Conservation (phyloP, 1,284 basidiomycete genomes). For the Mycena citricolor region DNA sequence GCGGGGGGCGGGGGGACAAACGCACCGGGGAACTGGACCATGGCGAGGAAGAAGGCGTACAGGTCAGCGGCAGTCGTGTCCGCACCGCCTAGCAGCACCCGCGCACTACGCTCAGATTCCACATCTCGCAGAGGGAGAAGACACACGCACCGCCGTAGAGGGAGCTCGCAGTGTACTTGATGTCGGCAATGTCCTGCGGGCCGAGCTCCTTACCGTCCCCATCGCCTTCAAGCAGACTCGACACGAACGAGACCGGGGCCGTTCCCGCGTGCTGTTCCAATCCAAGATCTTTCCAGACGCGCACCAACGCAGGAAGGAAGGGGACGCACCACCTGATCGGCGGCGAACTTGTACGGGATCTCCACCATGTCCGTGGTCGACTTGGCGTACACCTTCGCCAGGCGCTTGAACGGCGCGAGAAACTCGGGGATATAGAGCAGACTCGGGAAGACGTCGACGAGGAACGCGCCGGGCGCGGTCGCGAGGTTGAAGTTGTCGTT, state of each 20-base stretch:
- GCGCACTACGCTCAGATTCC: no score
- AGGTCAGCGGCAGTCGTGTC: slow-evolving; percentile 18
- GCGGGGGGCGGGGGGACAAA: no score
- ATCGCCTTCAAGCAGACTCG: slow-evolving; percentile 20
- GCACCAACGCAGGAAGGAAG: no score
- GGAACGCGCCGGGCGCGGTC: slow-evolving; percentile 15
- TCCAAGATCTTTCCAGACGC: background rate
- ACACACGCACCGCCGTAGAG: slow-evolving; percentile 19
- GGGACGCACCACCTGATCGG: slow-evolving; percentile 3
- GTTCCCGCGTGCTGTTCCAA: slow-evolving; percentile 8
- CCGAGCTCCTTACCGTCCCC: slow-evolving; percentile 13
- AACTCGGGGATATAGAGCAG: slow-evolving; percentile 16
- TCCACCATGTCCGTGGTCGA: slow-evolving; percentile 20
- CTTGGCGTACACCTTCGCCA: slow-evolving; percentile 14
- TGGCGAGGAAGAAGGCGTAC: slow-evolving; percentile 20
- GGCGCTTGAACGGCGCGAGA: slow-evolving; percentile 20
- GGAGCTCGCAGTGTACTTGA: slow-evolving; percentile 17
- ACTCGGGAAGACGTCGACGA: slow-evolving; percentile 18
- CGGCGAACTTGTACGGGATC: slow-evolving; percentile 13
- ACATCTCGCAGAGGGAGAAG: background rate
- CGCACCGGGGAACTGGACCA: slow-evolving; percentile 18
- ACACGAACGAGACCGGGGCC: slow-evolving; percentile 19
- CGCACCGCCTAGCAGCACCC: slow-evolving; percentile 14
- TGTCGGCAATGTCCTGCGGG: slow-evolving; percentile 9
- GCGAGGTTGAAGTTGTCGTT: slow-evolving; percentile 41